Conservation (phyloP, 2,329 filamentous ascomycete species). For the Incumbomyces lentus region DNA sequence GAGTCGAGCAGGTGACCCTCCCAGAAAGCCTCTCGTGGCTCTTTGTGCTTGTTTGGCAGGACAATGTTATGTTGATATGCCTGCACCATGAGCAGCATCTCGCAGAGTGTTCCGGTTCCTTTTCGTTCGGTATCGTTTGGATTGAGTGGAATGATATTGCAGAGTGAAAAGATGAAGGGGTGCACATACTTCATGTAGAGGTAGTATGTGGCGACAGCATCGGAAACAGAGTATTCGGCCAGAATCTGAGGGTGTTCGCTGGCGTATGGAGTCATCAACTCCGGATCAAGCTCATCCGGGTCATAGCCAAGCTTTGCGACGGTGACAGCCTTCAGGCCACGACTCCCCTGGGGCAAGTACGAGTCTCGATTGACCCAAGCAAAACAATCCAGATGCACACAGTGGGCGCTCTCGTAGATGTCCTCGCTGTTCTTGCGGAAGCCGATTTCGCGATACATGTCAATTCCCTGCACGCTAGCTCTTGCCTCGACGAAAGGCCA, state of each 20-base stretch:
- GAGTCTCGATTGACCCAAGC: slow-evolving; percentile 98
- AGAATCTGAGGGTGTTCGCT: slow-evolving; percentile 83
- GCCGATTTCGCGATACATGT: slow-evolving; percentile 98
- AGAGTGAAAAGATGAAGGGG: slow-evolving; percentile 96
- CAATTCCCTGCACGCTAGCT: slow-evolving; percentile 87
- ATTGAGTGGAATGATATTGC: slow-evolving; percentile 86
- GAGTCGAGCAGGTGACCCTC: slow-evolving; percentile 93
- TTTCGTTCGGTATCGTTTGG: slow-evolving; percentile 90
- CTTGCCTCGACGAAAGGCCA: slow-evolving; percentile 96
- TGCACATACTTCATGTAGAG: slow-evolving; percentile 99
- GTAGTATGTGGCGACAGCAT: slow-evolving; percentile 97
- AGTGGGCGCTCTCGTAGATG: slow-evolving; percentile 91
- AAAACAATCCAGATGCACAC: slow-evolving; percentile 98
- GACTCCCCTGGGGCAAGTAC: slow-evolving; percentile 91
- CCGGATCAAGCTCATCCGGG: slow-evolving; percentile 92
- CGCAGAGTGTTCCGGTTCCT: slow-evolving; percentile 94
- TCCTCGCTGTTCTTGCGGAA: slow-evolving; percentile 94
- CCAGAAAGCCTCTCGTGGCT: slow-evolving; percentile 87
- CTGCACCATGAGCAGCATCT: slow-evolving; percentile 99
- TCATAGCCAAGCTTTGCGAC: slow-evolving; percentile 97
- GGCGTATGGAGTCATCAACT: slow-evolving; percentile 87
- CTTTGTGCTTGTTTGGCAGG: slow-evolving; percentile 88
- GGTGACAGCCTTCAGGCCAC: slow-evolving; percentile 93
- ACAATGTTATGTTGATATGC: slow-evolving; percentile 88
- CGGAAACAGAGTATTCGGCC: slow-evolving; percentile 96